Evolutionary conservation across 768 basidiomycete species (phyloP).

Genomic region (Trichaptum fuscoviolaceum): DNA sequence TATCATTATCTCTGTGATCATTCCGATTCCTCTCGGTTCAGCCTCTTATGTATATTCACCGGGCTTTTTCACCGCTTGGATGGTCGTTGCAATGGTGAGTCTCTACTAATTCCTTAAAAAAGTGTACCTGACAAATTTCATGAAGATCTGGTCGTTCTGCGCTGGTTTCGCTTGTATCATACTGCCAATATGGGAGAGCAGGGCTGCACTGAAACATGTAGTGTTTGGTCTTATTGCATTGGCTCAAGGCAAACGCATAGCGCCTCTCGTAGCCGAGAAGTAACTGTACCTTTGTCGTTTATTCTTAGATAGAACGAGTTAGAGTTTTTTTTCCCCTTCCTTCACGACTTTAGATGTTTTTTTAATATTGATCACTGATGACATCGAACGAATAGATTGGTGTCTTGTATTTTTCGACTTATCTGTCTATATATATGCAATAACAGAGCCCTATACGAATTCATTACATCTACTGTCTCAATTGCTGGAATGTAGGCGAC

Average conservation of each 20-base stretch:
- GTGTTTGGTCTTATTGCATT: not conserved
- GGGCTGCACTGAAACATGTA: conserved; percentile 1
- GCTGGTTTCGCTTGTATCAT: conserved; percentile 10
- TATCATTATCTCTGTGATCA: conserved; percentile 11
- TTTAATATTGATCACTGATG: not conserved
- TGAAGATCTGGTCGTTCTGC: conserved; percentile 8
- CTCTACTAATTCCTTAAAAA: conserved; percentile 14
- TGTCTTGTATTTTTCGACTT: not conserved
- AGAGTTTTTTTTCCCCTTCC: not conserved
- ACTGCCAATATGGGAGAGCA: conserved; percentile 6
- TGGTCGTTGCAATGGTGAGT: conserved; percentile 11
- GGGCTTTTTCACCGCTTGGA: conserved; percentile 8
- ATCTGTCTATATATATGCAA: not conserved
- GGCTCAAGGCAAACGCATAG: not conserved
- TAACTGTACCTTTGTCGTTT: not conserved
- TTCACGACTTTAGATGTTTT: not conserved
- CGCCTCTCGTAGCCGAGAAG: not conserved
- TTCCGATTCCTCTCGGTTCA: conserved; percentile 10
- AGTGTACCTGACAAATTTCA: not conserved
- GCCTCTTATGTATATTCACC: conserved; percentile 10
- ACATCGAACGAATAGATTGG: not conserved
- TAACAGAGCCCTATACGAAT: not conserved
- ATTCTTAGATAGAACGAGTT: not conserved
- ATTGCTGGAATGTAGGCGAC: conserved; percentile 4
- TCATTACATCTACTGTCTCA: not conserved